Evolutionary conservation across 768 basidiomycete species (phyloP).

Genomic region (Agrocybe praecox): DNA sequence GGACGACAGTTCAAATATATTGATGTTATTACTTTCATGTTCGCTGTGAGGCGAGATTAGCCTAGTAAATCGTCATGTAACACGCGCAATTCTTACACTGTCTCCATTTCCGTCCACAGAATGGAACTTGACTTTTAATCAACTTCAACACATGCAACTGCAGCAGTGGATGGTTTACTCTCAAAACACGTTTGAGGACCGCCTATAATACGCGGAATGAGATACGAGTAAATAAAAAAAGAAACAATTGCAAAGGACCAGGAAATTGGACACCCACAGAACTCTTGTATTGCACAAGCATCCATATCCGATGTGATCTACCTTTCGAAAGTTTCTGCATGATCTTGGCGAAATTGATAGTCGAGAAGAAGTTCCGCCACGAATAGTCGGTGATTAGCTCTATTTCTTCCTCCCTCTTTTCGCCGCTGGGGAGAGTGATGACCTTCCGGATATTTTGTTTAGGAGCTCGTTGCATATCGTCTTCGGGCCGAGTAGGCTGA

Average conservation of each 20-base stretch:
- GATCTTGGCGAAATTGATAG: conserved; percentile 96
- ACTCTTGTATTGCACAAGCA: conserved; percentile 98
- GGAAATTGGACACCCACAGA: conserved; percentile 62
- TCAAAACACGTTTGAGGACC: conserved; percentile 91
- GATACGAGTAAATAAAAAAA: background rate
- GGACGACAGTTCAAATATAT: conserved; percentile 98
- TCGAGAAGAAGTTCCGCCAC: conserved; percentile 97
- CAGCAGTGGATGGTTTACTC: conserved; percentile 91
- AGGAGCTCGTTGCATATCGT: conserved; percentile 62
- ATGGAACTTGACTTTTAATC: conserved; percentile 99
- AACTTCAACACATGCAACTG: conserved; percentile 95
- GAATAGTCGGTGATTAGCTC: conserved; percentile 94
- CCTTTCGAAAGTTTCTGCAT: conserved; percentile 98
- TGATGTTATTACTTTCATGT: conserved; percentile 99
- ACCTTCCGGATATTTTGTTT: conserved; percentile 61
- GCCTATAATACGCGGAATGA: conserved; percentile 52
- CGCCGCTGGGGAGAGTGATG: conserved; percentile 68
- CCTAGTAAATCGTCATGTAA: background rate
- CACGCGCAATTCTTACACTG: conserved; percentile 62
- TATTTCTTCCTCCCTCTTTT: conserved; percentile 81
- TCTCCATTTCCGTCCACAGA: conserved; percentile 97
- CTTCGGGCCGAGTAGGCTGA: conserved; percentile 60
- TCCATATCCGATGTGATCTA: conserved; percentile 91
- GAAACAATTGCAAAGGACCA: background rate
- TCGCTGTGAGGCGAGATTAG: conserved; percentile 55